A percentile compares a stretch with the other conserved stretches of the same genome.
phyloP scores from a whole-genome alignment of 257 asterid species.

The Nicotiana otophora region DNA sequence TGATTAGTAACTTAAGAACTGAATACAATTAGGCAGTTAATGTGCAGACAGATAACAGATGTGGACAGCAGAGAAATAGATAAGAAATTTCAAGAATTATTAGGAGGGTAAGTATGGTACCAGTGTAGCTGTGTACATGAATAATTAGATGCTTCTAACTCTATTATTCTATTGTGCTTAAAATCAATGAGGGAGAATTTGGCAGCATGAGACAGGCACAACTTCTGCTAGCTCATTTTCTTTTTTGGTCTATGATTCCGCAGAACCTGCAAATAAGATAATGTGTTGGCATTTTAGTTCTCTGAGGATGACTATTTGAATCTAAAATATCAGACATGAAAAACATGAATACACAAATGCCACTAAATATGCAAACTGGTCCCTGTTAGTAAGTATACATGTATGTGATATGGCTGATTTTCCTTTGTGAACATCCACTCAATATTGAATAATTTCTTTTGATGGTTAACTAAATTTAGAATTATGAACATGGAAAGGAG shows the following conservation, averaged over 20 bases:
- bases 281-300: neutral
- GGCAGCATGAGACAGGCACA: neutral
- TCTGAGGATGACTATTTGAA: neutral
- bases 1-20: neutral
- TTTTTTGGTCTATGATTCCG: neutral
- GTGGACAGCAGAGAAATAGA: neutral
- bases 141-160: constrained; percentile 4
- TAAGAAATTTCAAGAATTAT: constrained; percentile 5
- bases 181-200: neutral
- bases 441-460: neutral
- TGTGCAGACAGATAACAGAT: neutral
- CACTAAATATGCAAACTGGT: neutral
- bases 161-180: neutral
- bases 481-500: neutral
- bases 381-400: neutral
- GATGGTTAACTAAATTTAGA: neutral
- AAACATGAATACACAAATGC: neutral
- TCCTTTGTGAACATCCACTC: neutral
- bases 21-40: neutral
- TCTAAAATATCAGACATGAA: neutral
- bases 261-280: neutral
- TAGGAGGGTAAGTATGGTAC: neutral
- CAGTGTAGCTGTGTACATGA: constrained; percentile 4
- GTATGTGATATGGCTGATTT: neutral
- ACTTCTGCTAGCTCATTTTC: neutral